Evolutionary conservation across 1,284 basidiomycete genomes (phyloP).

Genomic region (Ustilago shanxiensis): DNA sequence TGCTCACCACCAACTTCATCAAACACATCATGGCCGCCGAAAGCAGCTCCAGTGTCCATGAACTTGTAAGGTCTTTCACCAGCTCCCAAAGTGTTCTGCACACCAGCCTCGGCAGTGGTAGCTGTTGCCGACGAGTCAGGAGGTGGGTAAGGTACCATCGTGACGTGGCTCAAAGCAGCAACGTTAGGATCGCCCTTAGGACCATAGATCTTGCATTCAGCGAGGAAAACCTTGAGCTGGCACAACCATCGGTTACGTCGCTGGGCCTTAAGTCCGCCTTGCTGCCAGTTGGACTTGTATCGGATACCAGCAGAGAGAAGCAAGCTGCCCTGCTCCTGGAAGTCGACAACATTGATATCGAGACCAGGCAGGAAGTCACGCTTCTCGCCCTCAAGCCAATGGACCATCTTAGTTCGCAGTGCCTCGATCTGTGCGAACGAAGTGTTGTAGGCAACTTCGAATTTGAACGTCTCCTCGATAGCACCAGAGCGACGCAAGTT

Average conservation of each 20-base stretch:
- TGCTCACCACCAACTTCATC: slow-evolving; percentile 27
- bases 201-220: slow-evolving; percentile 81
- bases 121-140: slow-evolving; percentile 26
- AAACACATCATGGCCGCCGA: slow-evolving; percentile 44
- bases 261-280: slow-evolving; percentile 79
- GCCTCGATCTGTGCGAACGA: slow-evolving; percentile 85
- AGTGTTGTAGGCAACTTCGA: slow-evolving; percentile 84
- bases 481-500: slow-evolving; percentile 79
- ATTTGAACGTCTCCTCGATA: slow-evolving; percentile 83
- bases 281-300: slow-evolving; percentile 86
- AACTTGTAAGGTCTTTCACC: slow-evolving; percentile 45
- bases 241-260: slow-evolving; percentile 92
- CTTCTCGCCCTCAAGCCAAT: slow-evolving; percentile 77
- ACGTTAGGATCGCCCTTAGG: slow-evolving; percentile 74
- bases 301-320: slow-evolving; percentile 84
- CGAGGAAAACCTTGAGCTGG: slow-evolving; percentile 81
- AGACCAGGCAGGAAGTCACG: slow-evolving; percentile 68
- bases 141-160: slow-evolving; percentile 42
- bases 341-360: slow-evolving; percentile 75
- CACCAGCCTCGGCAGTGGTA: slow-evolving; percentile 33
- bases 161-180: slow-evolving; percentile 28
- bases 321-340: slow-evolving; percentile 85
- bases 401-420: slow-evolving; percentile 83
- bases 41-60: slow-evolving; percentile 45
- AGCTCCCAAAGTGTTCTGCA: slow-evolving; percentile 37